These are phyloP conservation scores for Skeletonema marinoi DNA, from an alignment of 108 stramenopile species.

Conservation along the genomic window DNA sequence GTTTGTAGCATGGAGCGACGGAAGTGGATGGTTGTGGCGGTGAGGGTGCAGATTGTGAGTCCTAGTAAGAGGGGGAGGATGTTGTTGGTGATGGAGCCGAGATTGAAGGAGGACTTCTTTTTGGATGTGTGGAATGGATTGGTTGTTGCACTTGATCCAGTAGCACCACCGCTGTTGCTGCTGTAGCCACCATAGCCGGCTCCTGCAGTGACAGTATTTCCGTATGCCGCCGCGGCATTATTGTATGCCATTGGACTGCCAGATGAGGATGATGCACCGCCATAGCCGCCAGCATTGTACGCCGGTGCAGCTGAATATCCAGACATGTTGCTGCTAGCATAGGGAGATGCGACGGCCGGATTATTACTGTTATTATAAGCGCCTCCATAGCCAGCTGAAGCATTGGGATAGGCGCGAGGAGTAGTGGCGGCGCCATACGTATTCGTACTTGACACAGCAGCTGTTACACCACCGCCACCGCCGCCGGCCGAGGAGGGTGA, in stretches of 20 bases:
- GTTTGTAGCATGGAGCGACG: not conserved
- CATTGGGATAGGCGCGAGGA: too few species aligned
- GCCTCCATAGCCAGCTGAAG: too few species aligned
- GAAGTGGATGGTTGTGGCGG: not conserved
- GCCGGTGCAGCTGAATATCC: too few species aligned
- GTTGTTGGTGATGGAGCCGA: conserved; percentile 2
- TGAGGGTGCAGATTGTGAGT: not conserved
- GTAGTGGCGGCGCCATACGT: too few species aligned
- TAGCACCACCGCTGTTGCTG: too few species aligned
- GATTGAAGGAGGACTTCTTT: not conserved
- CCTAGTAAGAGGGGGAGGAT: not conserved
- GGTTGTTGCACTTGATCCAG: not conserved
- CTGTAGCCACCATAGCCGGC: not conserved
- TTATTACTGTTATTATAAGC: not conserved
- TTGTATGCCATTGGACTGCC: too few species aligned
- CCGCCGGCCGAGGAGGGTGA: not conserved
- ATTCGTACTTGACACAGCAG: not conserved
- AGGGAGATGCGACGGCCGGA: not conserved
- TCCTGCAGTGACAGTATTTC: not conserved
- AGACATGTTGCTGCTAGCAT: too few species aligned
- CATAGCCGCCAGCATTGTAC: too few species aligned
- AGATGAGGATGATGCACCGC: too few species aligned
- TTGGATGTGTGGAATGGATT: not conserved
- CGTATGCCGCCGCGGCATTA: not conserved
- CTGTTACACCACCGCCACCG: not conserved